phyloP scores from a whole-genome alignment of 129 eudicot genomes.

The Artemisia argyi region DNA sequence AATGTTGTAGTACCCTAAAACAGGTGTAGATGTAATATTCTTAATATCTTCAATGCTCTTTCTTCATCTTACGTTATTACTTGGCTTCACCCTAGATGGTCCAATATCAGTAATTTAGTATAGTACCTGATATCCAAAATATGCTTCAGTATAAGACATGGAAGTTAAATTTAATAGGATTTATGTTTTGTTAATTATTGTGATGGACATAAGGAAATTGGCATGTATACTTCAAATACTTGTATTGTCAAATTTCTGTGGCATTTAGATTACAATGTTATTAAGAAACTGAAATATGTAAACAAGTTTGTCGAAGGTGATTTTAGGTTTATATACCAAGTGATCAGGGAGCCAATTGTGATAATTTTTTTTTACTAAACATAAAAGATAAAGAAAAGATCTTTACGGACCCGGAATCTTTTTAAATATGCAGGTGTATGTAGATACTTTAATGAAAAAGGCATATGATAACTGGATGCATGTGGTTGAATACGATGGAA shows the following conservation, averaged over 20 bases:
- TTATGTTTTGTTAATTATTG: neutral
- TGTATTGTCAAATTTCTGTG: no score
- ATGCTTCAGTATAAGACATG: neutral
- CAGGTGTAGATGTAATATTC: neutral
- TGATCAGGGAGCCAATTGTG: no score
- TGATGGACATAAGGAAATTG: conserved; percentile 1
- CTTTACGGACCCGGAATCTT: neutral
- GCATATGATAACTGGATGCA: conserved; percentile 98
- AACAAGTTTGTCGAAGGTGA: no score
- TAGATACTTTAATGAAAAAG: conserved; percentile 87
- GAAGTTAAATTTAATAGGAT: neutral
- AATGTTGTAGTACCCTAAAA: neutral
- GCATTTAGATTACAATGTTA: no score
- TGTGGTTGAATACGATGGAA: conserved; percentile 93
- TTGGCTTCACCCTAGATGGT: neutral
- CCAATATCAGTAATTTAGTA: neutral
- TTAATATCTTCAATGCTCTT: neutral
- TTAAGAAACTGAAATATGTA: no score
- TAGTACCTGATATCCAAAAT: neutral
- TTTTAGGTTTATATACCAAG: no score
- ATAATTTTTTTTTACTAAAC: neutral
- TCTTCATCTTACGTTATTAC: neutral
- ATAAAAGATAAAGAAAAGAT: neutral
- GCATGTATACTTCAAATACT: no score
- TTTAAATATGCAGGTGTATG: conserved; percentile 63